Base-by-base conservation (phyloP, 768 basidiomycete genomes). In the Suillus occidentalis region DNA sequence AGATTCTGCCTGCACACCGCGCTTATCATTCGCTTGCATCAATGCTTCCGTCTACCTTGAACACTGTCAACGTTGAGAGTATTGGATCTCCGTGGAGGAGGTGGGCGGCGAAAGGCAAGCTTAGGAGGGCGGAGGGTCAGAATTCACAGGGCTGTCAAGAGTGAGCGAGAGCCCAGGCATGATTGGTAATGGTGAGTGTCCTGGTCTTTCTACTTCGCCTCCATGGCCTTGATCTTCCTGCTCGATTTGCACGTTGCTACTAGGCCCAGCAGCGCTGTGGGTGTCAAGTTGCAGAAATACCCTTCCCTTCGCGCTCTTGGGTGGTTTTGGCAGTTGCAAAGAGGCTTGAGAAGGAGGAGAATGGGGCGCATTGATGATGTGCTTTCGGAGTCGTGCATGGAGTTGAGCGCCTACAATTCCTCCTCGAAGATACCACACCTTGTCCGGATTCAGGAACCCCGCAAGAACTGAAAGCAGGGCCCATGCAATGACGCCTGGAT, bases 241-340 rank as follows among this genome's bases (percentile, higher is more conserved):
- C 7, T 59, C 58, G 18, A 59, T 59, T 40, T 59, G 40, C 10
- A 59, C 58, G 18, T 25, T 59, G 9, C 40, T 59, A 36, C 82
- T 84, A 3, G 84, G 80, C 37, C 84, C 83, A 25, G 81, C 72
- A 12, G 85, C 84, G 49, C 83, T 79, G 69, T 62, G 67, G 12
- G 89, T 90, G 70, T 91, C 86, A 28, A 92, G 84, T 72, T 90
- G 89, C 73, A 87, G 89, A 42, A 92, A 77, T 1, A 89, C 89
- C 8, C 75, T 80, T 47, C 77, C 77, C 65, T 80, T 79, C 66
- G 72, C 65, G 43, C 65, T 67, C 75, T 64, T 80, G 4, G 49
- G 34, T 7, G 67, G 68, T 13, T 73, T 56, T 58, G 65, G 72
- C 61, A 65, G 68, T 62, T 4, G 68, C 66, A 66, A 59, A 55